These are phyloP conservation scores for Phytophthora parvispora DNA, from an alignment of 352 stramenopile genomes.

Conservation along the genomic window DNA sequence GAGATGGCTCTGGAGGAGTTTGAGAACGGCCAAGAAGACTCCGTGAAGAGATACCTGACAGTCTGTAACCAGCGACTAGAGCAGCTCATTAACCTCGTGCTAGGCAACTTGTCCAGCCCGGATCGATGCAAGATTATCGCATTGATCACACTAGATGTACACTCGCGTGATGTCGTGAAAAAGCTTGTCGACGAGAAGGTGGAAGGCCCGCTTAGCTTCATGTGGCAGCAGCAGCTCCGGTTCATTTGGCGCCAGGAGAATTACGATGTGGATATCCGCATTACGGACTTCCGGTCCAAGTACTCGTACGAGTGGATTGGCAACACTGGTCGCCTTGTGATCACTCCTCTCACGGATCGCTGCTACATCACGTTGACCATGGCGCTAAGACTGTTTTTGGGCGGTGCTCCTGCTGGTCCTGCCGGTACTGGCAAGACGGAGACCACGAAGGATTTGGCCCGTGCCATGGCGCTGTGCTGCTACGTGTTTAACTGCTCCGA, in stretches of 20 bases:
- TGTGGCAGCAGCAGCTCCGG: slow-evolving; percentile 91
- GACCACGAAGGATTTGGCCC: slow-evolving; percentile 89
- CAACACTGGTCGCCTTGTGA: slow-evolving; percentile 94
- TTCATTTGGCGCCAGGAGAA: slow-evolving; percentile 95
- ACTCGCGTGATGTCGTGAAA: slow-evolving; percentile 95
- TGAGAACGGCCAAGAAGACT: slow-evolving; percentile 90
- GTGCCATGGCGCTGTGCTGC: slow-evolving; percentile 88
- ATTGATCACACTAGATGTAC: slow-evolving; percentile 97
- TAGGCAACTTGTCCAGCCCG: slow-evolving; percentile 88
- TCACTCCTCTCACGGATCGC: slow-evolving; percentile 96
- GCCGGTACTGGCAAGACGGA: slow-evolving; percentile 94
- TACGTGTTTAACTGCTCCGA: slow-evolving; percentile 94
- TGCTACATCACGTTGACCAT: slow-evolving; percentile 99
- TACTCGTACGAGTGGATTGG: slow-evolving; percentile 93
- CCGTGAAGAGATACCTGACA: slow-evolving; percentile 84
- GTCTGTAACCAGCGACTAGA: slow-evolving; percentile 90
- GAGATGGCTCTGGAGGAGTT: slow-evolving; percentile 92
- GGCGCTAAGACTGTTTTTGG: slow-evolving; percentile 97
- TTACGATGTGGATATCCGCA: slow-evolving; percentile 97
- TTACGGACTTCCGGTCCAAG: slow-evolving; percentile 97
- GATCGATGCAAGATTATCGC: slow-evolving; percentile 97
- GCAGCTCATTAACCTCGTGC: slow-evolving; percentile 94
- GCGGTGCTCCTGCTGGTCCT: slow-evolving; percentile 94
- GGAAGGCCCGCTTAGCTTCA: slow-evolving; percentile 88
- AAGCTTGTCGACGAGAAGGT: slow-evolving; percentile 91